Evolutionary conservation across 1,284 basidiomycete genomes (phyloP).

Genomic region (Tilletiopsis washingtonensis): DNA sequence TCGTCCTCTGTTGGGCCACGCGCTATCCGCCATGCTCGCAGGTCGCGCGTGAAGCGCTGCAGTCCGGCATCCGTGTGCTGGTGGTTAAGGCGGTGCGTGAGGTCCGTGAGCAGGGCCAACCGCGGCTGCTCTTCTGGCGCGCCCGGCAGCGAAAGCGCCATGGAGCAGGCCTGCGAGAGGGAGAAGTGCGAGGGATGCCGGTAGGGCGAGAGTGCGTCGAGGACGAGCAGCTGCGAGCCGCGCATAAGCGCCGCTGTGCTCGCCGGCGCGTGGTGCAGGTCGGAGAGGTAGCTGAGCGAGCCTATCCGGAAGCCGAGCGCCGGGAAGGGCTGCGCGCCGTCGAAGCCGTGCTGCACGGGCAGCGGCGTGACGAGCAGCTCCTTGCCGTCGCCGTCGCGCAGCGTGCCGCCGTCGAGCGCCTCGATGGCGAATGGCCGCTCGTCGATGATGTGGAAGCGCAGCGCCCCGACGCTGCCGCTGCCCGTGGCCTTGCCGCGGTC

Average conservation of each 20-base stretch:
- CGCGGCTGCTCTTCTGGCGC: neutral
- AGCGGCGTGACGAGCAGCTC: conserved; percentile 21
- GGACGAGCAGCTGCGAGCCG: conserved; percentile 28
- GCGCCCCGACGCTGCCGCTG: conserved; percentile 36
- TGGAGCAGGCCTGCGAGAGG: conserved; percentile 32
- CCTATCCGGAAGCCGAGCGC: conserved; percentile 40
- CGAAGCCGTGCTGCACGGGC: conserved; percentile 31
- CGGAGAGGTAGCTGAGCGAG: conserved; percentile 40
- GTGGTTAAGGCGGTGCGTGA: conserved; percentile 39
- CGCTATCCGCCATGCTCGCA: conserved; percentile 13
- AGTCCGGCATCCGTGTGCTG: conserved; percentile 10
- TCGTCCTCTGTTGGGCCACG: neutral
- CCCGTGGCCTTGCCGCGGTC: conserved; percentile 34
- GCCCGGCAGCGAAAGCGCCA: conserved; percentile 10
- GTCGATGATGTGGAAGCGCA: conserved; percentile 41
- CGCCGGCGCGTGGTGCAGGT: conserved; percentile 31
- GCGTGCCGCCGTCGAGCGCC: neutral
- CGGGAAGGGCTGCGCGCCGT: conserved; percentile 22
- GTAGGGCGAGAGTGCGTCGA: conserved; percentile 38
- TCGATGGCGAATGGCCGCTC: conserved; percentile 12
- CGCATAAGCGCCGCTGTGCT: conserved; percentile 16
- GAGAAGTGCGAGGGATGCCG: conserved; percentile 37
- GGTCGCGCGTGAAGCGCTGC: conserved; percentile 16
- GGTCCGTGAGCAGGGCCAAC: conserved; percentile 35
- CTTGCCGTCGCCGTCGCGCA: conserved; percentile 4